Base-by-base conservation (phyloP, 768 basidiomycete species). In the Mycena olivaceomarginata region DNA sequence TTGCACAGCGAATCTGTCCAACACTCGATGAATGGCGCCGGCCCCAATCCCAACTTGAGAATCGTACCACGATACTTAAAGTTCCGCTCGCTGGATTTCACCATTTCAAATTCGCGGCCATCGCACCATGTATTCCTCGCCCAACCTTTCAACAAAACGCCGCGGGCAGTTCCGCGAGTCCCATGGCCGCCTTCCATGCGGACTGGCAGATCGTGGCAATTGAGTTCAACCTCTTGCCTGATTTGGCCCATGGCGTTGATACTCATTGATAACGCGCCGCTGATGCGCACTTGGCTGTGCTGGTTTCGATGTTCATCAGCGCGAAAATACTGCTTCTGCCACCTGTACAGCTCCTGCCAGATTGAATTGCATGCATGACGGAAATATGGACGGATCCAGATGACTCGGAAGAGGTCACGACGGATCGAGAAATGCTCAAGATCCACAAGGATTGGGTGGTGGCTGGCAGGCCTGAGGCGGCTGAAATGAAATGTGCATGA, bases 131-230 rank as follows among this genome's bases (percentile, higher is more conserved):
- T 63, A 40, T 18, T 59, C 43, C 20, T 11, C 48, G 39, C 48
- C 40, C 48, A 39, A 46, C 40, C 56, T 46, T 16, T 63, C 39
- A 71, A 25, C 51, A 63, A 20, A 65, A 65, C 63, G 13, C 22
- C 11, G 56, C 53, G 53, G 53, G 40, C n/a, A 37, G 4, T 4
- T 48, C 15, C 3, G 31, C 31, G 31, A 31, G 56, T 60, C 64
- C 53, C 65, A 25, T 59, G 41, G 56, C 12, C 25, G 11, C 20
- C 22, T 15, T 66, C 72, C 64, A 60, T 31, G 53, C 56, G 64
- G 64, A 13, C 40, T 74, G 72, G 43, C 72, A 74, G 72, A 74
- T 74, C 18, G n/a, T 74, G 72, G 51, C 65, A 72, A 74, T 57
- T 45, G 18, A 37, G 39, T 46, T 45, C 25, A 59, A 51, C 1